These are phyloP conservation scores for Anthoceros angustus DNA, from an alignment of 225 moss, liverwort and hornwort species.

Conservation along the genomic window DNA sequence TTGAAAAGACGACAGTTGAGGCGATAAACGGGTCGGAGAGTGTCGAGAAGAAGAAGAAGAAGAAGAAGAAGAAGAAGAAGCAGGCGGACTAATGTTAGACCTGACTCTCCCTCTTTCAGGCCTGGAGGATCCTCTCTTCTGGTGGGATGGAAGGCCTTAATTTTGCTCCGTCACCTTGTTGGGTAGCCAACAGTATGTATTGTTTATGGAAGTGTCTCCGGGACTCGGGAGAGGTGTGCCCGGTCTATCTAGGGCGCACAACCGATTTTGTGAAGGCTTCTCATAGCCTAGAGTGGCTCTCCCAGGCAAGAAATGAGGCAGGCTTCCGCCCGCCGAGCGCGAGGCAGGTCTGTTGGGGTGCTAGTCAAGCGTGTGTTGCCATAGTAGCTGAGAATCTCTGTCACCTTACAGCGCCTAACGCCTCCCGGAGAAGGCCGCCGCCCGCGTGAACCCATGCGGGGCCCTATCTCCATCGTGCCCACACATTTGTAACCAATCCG, in stretches of 20 bases:
- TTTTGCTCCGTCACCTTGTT: not conserved
- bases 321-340: too few species aligned
- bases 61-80: constrained; percentile 17
- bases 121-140: too few species aligned
- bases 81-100: not conserved
- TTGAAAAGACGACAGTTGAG: constrained; percentile 2
- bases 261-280: not conserved
- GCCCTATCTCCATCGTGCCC: too few species aligned
- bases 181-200: not conserved
- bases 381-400: too few species aligned
- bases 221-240: not conserved
- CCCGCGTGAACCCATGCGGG: too few species aligned
- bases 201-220: not conserved
- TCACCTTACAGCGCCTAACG: too few species aligned
- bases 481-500: too few species aligned
- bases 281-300: not conserved
- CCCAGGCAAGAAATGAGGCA: not conserved
- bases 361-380: too few species aligned
- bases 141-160: not conserved
- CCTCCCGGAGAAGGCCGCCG: too few species aligned
- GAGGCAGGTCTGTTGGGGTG: too few species aligned
- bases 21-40: constrained; percentile 8
- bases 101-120: not conserved
- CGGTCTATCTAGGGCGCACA: not conserved
- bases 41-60: constrained; percentile 15